Evolutionary conservation across 257 asterid species (phyloP).

Genomic region (Orobanche coerulescens): DNA sequence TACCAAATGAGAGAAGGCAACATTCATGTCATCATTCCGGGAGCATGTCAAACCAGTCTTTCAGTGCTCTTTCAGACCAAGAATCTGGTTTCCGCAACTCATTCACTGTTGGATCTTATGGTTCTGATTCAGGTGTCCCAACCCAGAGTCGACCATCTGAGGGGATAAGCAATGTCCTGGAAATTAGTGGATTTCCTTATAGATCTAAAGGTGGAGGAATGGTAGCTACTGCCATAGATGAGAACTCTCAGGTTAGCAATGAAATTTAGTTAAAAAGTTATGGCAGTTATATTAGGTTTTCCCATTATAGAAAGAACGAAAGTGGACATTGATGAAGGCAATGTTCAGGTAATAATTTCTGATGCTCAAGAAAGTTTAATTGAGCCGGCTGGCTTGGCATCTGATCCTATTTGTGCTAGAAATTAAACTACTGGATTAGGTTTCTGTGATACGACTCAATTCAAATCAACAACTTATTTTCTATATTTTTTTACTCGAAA

Average conservation of each 20-base stretch:
- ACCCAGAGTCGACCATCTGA: conserved; percentile 38
- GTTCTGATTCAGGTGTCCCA: conserved; percentile 49
- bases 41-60: conserved; percentile 39
- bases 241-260: conserved; percentile 44
- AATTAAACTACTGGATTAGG: too few relatives aligned
- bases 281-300: conserved; percentile 10
- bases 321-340: conserved; percentile 28
- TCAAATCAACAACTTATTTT: too few relatives aligned
- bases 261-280: too few relatives aligned
- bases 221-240: conserved; percentile 35
- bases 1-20: too few relatives aligned
- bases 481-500: too few relatives aligned
- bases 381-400: conserved; percentile 33
- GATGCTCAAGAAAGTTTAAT: conserved; percentile 37
- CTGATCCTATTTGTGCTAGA: too few relatives aligned
- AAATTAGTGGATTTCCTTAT: conserved; percentile 43
- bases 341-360: too few relatives aligned
- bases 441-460: too few relatives aligned
- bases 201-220: conserved; percentile 45
- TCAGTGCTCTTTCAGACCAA: conserved; percentile 40
- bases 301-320: conserved; percentile 16
- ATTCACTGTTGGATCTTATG: conserved; percentile 46
- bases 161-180: conserved; percentile 30
- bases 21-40: conserved; percentile 40
- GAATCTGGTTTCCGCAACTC: conserved; percentile 42